Evolutionary conservation across 164 flowering plant genomes (phyloP).

Genomic region (Chimonanthus salicifolius): DNA sequence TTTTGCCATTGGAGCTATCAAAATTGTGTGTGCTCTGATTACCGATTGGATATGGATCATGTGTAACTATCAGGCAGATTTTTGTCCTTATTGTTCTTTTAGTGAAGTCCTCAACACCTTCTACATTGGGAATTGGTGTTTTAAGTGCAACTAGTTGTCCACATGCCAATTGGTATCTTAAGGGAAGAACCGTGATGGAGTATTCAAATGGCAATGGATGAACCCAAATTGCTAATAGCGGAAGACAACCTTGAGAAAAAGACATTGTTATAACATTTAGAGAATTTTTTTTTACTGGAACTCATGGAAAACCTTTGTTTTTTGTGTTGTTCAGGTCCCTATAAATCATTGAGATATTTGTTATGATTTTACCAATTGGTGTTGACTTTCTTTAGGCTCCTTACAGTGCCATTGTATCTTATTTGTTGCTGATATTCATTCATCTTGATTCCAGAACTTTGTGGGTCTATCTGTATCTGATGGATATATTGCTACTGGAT

Average conservation of each 20-base stretch:
- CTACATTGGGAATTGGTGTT: background rate
- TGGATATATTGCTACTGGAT: constrained; percentile 93
- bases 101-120: background rate
- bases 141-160: background rate
- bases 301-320: too few species aligned
- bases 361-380: background rate
- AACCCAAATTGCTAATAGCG: background rate
- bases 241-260: background rate
- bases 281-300: too few species aligned
- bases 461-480: constrained; percentile 90
- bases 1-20: background rate
- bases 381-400: background rate
- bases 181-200: background rate
- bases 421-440: constrained; percentile 14
- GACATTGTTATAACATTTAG: too few species aligned
- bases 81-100: background rate
- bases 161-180: background rate
- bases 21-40: background rate
- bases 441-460: constrained; percentile 66
- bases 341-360: background rate
- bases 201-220: background rate
- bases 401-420: background rate
- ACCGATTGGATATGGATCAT: background rate
- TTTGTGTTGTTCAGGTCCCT: too few species aligned
- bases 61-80: background rate